phyloP scores from a whole-genome alignment of 192 early-diverging fungal genomes.

The Backusella sp. region DNA sequence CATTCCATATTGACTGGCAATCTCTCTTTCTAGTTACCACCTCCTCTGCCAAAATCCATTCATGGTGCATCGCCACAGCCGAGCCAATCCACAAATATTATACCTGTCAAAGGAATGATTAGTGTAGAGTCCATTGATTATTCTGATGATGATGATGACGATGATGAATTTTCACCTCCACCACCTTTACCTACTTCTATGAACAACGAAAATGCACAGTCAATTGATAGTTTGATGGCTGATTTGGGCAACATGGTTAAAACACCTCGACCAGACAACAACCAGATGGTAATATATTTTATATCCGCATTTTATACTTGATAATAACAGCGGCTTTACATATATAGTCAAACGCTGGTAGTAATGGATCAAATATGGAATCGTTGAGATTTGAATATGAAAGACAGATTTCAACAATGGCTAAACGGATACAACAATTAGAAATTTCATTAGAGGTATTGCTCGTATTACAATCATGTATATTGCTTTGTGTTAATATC shows the following conservation, averaged over 20 bases:
- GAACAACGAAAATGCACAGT: constrained; percentile 43
- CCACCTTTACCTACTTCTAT: too few species aligned
- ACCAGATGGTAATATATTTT: not conserved
- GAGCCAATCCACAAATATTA: constrained; percentile 36
- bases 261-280: constrained; percentile 29
- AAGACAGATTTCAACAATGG: constrained; percentile 51
- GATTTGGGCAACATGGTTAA: constrained; percentile 67
- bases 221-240: constrained; percentile 74
- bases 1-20: not conserved
- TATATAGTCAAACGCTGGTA: not conserved
- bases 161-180: too few species aligned
- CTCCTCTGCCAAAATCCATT: constrained; percentile 6
- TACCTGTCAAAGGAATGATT: constrained; percentile 34
- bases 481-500: not conserved
- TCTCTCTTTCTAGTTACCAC: not conserved
- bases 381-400: constrained; percentile 60
- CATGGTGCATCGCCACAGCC: constrained; percentile 19
- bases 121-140: constrained; percentile 26
- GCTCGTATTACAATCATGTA: not conserved
- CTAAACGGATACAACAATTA: constrained; percentile 66
- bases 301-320: not conserved
- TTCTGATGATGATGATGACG: constrained; percentile 2
- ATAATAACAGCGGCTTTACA: not conserved
- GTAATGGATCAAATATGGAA: constrained; percentile 36
- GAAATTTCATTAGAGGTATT: constrained; percentile 33